Conservation (phyloP, 1,139 yeast species). For the Candida mesenterica region DNA sequence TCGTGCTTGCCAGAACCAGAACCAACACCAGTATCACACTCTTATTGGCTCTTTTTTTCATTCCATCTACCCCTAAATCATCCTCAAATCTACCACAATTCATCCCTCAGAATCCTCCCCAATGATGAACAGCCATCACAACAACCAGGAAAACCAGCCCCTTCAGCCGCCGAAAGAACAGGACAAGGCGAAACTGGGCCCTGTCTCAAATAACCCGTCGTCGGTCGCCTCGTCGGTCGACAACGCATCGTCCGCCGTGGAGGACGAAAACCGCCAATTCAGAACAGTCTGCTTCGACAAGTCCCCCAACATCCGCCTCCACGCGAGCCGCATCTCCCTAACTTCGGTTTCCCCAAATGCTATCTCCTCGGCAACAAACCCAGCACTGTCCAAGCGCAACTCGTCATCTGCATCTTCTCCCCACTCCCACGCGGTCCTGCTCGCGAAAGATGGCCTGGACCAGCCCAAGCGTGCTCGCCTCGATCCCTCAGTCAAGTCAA, state of each 20-base stretch:
- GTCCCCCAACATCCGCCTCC: conserved; percentile 16
- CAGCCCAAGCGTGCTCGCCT: conserved; percentile 27
- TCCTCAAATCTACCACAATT: no score
- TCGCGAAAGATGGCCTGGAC: conserved; percentile 12
- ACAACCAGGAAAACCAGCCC: conserved; percentile 21
- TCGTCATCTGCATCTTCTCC: conserved; percentile 16
- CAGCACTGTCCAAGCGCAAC: conserved; percentile 16
- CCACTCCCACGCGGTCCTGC: conserved; percentile 7
- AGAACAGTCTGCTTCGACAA: conserved; percentile 35
- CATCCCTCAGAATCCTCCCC: no score
- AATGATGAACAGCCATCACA: conserved; percentile 28
- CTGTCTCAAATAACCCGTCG: conserved; percentile 24
- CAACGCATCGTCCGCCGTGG: conserved; percentile 16
- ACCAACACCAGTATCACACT: no score
- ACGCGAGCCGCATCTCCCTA: conserved; percentile 8
- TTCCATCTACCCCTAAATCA: no score
- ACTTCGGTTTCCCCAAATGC: conserved; percentile 15
- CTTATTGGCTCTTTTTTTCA: no score
- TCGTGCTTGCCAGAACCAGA: no score
- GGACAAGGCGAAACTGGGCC: neutral
- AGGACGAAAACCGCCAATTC: conserved; percentile 29
- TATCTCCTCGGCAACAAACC: conserved; percentile 3
- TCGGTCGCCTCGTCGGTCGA: conserved; percentile 28
- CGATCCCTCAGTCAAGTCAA: conserved; percentile 19
- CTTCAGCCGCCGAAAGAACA: conserved; percentile 11